Conservation (phyloP, 306 rosid genomes). For the Cicer cuneatum region DNA sequence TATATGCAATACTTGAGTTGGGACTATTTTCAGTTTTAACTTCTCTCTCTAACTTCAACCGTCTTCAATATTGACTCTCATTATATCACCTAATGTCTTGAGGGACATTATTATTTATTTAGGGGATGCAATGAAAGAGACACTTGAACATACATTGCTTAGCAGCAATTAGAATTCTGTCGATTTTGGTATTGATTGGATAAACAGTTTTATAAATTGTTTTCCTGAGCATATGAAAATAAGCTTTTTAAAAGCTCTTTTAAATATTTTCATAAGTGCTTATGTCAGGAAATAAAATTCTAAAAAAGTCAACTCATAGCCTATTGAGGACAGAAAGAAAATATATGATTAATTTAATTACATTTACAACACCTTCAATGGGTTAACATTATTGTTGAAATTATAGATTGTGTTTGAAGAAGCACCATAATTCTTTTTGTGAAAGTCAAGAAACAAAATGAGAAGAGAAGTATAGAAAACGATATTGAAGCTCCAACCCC, state of each 20-base stretch:
- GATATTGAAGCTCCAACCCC: constrained; percentile 80
- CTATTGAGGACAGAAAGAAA: too few species aligned
- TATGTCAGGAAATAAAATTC: too few species aligned
- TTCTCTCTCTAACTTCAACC: not conserved
- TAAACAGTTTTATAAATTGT: too few species aligned
- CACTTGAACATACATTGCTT: too few species aligned
- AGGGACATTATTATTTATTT: too few species aligned
- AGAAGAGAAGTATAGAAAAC: constrained; percentile 70
- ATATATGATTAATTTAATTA: not conserved
- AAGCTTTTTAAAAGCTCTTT: too few species aligned
- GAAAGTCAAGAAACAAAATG: constrained; percentile 49
- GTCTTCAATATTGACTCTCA: not conserved
- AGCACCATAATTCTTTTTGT: not conserved
- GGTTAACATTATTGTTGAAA: not conserved
- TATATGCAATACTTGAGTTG: constrained; percentile 24
- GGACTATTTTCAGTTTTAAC: constrained; percentile 25
- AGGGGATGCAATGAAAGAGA: too few species aligned
- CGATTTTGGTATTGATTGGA: too few species aligned
- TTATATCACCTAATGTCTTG: not conserved
- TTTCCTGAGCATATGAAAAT: too few species aligned
- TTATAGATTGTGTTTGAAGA: not conserved
- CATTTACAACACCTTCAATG: not conserved
- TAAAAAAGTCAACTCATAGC: too few species aligned
- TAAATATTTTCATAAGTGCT: too few species aligned
- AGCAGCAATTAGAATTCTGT: too few species aligned